Conservation (phyloP, 2,329 filamentous ascomycete species). For the Aspergillus ochraceus region DNA sequence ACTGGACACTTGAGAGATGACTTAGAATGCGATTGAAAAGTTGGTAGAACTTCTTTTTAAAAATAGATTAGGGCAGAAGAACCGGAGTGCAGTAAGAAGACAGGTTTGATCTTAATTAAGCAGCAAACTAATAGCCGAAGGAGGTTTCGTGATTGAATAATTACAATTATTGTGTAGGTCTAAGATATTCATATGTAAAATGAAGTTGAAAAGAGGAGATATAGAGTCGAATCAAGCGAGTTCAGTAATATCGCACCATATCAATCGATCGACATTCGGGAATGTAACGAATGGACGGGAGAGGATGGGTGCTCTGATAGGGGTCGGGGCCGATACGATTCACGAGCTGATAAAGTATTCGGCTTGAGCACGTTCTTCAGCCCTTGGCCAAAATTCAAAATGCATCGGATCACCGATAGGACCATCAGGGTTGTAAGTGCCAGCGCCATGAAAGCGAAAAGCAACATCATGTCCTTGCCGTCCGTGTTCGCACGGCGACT, state of each 20-base stretch:
- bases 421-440: neutral
- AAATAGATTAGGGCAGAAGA: no score
- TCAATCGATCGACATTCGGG: neutral
- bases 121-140: no score
- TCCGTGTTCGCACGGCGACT: neutral
- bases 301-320: neutral
- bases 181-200: no score
- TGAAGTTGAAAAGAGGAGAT: no score
- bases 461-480: slow-evolving; percentile 4
- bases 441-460: slow-evolving; percentile 1
- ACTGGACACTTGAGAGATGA: no score
- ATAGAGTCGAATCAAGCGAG: no score
- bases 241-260: neutral
- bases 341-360: neutral
- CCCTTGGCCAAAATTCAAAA: neutral
- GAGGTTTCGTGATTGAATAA: no score
- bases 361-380: neutral
- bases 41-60: no score
- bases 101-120: no score
- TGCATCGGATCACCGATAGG: neutral
- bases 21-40: no score
- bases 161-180: no score
- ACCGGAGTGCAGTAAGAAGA: no score
- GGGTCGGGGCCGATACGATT: neutral
- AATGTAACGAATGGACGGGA: neutral